Percentiles rank a stretch among this genome's conserved stretches.
Evolutionary conservation across 129 eudicot genomes (phyloP).

Genomic region (Ambrosia artemisiifolia): DNA sequence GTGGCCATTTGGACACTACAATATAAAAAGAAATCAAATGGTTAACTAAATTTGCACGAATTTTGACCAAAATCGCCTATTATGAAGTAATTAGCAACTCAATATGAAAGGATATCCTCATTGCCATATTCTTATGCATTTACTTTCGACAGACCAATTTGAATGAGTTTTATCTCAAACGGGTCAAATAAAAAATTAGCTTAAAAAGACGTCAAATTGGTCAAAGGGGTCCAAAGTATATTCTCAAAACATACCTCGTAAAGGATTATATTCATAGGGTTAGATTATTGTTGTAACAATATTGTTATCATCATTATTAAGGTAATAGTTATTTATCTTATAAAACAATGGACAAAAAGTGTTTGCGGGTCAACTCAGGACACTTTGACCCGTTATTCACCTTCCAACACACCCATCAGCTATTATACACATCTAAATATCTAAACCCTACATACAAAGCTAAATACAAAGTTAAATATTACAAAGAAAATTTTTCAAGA

Average conservation of each 20-base stretch:
- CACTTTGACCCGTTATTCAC: not conserved
- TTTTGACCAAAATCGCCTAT: slow-evolving; percentile 12
- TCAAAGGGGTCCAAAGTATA: not conserved
- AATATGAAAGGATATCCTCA: too few relatives aligned
- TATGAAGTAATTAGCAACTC: not conserved
- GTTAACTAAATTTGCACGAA: slow-evolving; percentile 2
- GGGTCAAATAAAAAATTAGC: not conserved
- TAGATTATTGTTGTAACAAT: not conserved
- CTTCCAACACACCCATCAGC: not conserved
- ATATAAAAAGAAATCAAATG: slow-evolving; percentile 23
- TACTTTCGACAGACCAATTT: not conserved
- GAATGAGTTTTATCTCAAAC: not conserved
- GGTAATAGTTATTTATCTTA: not conserved
- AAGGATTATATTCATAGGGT: not conserved
- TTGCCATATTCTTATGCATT: not conserved
- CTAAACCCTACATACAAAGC: too few relatives aligned
- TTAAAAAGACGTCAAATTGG: not conserved
- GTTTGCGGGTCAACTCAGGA: not conserved
- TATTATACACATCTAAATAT: not conserved
- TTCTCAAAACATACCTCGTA: not conserved
- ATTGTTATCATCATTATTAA: not conserved
- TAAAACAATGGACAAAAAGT: not conserved
- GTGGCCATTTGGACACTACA: slow-evolving; percentile 91
- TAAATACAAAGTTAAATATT: too few relatives aligned
- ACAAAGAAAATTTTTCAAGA: too few relatives aligned